phyloP scores from a whole-genome alignment of 139 green algal species.

The Tetraselmis striata region DNA sequence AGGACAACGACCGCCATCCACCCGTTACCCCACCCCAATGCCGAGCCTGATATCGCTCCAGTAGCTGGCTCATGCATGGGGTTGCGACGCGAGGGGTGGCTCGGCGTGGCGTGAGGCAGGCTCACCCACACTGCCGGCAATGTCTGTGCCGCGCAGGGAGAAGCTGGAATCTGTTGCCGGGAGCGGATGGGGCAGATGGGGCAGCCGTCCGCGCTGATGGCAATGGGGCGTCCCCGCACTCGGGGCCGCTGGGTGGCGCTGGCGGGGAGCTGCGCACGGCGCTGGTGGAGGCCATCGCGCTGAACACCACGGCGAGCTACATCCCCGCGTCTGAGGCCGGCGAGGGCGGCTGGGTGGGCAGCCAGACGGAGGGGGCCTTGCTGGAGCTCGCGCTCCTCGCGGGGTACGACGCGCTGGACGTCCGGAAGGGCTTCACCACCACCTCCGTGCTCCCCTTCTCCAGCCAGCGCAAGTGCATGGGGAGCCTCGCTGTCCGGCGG shows the following conservation, averaged over 20 bases:
- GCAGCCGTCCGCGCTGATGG: not conserved
- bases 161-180: no score
- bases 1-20: no score
- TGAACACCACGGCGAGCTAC: slow-evolving; percentile 65
- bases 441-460: slow-evolving; percentile 47
- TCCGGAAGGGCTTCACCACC: not conserved
- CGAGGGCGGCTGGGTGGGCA: slow-evolving; percentile 43
- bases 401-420: slow-evolving; percentile 16
- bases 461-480: slow-evolving; percentile 81
- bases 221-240: no score
- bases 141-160: no score
- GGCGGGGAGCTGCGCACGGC: not conserved
- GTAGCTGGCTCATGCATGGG: no score
- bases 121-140: no score
- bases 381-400: slow-evolving; percentile 52
- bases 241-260: no score
- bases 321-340: slow-evolving; percentile 5
- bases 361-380: slow-evolving; percentile 74
- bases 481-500: slow-evolving; percentile 39
- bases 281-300: slow-evolving; percentile 20
- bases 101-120: no score
- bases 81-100: no score
- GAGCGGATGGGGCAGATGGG: not conserved
- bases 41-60: no score
- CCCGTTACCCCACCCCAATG: no score